Evolutionary conservation across 75 land plant species (phyloP), one percentile per base, ranked within the genome.

Genomic region (Pseudotsuga menziesii): DNA sequence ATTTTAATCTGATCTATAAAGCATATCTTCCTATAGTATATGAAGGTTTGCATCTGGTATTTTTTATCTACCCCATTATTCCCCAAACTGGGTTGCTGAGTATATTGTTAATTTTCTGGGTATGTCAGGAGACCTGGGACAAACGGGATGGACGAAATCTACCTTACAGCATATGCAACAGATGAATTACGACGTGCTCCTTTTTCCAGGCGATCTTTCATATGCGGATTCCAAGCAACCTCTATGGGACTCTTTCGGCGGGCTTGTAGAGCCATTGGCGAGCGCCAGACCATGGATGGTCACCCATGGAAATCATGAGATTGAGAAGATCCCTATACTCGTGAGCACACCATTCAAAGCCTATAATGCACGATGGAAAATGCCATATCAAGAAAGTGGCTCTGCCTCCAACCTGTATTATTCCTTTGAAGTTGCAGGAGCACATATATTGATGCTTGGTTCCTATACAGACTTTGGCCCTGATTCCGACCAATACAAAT

Each of bases 201-300:
- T 96, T 13, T 81, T 89, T 22, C 89, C 98, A 3, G 98, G 98
- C 3, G 98, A 96, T 77, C 76, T 96, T 32, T 87, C 98, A 2
- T 96, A 96, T 71, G 97, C 98, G 1, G 97, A 96, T 76, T 69
- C 48, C 44, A 72, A 63, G 71, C 97, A 96, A 79, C 80, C 85
- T 12, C 57, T 61, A 12, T 96, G 98, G 98, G 98, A 96, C 77
- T 84, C 92, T 11, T 96, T 89, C 75, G 97, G 94, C 15, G 77
- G 77, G 0, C 80, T 96, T 44, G 87, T 96, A 15, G 89, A 88
- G 78, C 97, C 97, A 25, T 78, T 89, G 25, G 92, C 98, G 4
- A 96, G 97, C 84, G n/a, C 80, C 0, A 71, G 89, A 17, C 97
- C 98, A 13, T 91, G 94, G 94, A 91, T 94, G 97, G 88, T 89